These are phyloP conservation scores for Odontarrhena argentea DNA, from an alignment of 345 rosid genomes.

Conservation along the genomic window DNA sequence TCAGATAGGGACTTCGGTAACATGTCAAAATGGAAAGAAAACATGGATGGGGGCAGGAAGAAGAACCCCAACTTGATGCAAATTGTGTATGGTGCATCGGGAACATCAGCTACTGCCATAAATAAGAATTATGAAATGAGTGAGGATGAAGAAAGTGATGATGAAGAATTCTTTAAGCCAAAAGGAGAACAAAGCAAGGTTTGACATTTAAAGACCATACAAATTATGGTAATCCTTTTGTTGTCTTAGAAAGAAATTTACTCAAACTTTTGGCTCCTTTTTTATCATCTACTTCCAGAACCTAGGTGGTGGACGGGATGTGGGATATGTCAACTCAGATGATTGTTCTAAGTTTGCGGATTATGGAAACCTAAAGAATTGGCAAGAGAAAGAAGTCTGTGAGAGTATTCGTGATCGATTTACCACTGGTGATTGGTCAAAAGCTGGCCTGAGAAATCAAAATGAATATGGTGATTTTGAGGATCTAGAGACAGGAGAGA, in stretches of 20 bases:
- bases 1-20: constrained; percentile 65
- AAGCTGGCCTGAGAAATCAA: constrained; percentile 67
- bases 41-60: constrained; percentile 57
- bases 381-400: constrained; percentile 66
- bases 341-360: constrained; percentile 76
- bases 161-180: constrained; percentile 81
- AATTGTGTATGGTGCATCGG: constrained; percentile 70
- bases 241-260: not conserved
- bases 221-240: constrained; percentile 12
- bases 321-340: constrained; percentile 49
- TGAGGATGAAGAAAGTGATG: constrained; percentile 65
- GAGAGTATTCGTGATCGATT: constrained; percentile 84
- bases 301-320: constrained; percentile 48
- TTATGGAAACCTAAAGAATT: constrained; percentile 52
- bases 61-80: constrained; percentile 68
- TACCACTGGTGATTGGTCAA: constrained; percentile 88
- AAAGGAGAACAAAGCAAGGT: constrained; percentile 80
- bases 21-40: constrained; percentile 80
- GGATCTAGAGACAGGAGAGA: constrained; percentile 86
- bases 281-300: constrained; percentile 50
- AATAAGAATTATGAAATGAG: constrained; percentile 48
- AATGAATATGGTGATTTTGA: constrained; percentile 76
- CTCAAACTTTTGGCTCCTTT: constrained; percentile 3
- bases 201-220: constrained; percentile 24
- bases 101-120: constrained; percentile 43